Percentiles rank a stretch among this genome's conserved stretches.
These are phyloP conservation scores for Scheffersomyces ergatensis DNA, from an alignment of 805 yeast species.

Conservation along the genomic window DNA sequence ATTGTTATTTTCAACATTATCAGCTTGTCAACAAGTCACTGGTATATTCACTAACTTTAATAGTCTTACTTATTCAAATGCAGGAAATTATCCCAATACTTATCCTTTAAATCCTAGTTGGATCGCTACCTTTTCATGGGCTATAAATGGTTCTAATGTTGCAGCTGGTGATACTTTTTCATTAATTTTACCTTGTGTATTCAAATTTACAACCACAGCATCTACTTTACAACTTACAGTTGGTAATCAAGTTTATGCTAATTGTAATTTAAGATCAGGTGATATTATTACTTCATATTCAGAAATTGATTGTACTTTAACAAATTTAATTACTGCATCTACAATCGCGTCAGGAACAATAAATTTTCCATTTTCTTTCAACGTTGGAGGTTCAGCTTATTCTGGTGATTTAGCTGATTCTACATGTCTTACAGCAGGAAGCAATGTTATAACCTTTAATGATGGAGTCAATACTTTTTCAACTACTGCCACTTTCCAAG, in stretches of 20 bases:
- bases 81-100: constrained; percentile 2
- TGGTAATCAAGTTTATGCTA: constrained; percentile 13
- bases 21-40: constrained; percentile 5
- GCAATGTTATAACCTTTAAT: constrained; percentile 14
- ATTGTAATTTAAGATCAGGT: constrained; percentile 18
- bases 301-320: constrained; percentile 16
- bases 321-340: constrained; percentile 8
- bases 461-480: constrained; percentile 15
- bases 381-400: constrained; percentile 14
- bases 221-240: constrained; percentile 10
- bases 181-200: constrained; percentile 24
- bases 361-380: constrained; percentile 20
- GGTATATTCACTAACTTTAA: constrained; percentile 16
- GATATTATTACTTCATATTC: constrained; percentile 14
- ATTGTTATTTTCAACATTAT: too few relatives aligned
- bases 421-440: constrained; percentile 14
- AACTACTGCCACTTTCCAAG: constrained; percentile 4
- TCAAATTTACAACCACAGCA: constrained; percentile 16
- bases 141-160: constrained; percentile 11
- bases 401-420: constrained; percentile 16
- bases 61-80: constrained; percentile 8
- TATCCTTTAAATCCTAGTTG: constrained; percentile 10
- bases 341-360: constrained; percentile 16
- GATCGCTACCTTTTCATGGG: constrained; percentile 20
- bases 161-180: constrained; percentile 24